Conservation (phyloP, 1,139 yeast species). For the Debaryomyces fabryi region DNA sequence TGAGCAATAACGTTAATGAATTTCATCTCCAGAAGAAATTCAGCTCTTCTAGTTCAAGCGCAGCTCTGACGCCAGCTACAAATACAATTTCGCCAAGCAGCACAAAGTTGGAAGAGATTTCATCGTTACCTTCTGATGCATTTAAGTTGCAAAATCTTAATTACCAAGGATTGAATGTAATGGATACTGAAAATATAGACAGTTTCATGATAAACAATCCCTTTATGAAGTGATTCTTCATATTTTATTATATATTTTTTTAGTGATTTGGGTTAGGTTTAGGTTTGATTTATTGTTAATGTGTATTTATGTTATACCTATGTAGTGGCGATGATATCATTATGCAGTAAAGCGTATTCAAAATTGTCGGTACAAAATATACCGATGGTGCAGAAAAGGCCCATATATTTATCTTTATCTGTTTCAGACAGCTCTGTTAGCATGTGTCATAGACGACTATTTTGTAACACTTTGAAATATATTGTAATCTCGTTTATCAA, state of each 20-base stretch:
- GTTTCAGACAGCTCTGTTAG: too few relatives aligned
- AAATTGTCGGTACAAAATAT: too few relatives aligned
- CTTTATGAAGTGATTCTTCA: conserved; percentile 11
- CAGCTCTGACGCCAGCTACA: conserved; percentile 7
- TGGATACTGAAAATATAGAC: conserved; percentile 17
- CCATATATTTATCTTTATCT: too few relatives aligned
- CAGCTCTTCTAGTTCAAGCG: conserved; percentile 4
- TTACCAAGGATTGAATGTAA: conserved; percentile 14
- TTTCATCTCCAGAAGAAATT: conserved; percentile 9
- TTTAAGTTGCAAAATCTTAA: conserved; percentile 11
- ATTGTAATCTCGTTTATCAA: too few relatives aligned
- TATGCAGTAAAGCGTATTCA: too few relatives aligned
- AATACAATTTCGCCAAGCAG: background rate
- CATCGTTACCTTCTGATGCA: conserved; percentile 18
- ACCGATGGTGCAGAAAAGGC: too few relatives aligned
- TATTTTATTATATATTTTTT: background rate
- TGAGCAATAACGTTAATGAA: conserved; percentile 11
- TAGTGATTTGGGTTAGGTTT: conserved; percentile 2
- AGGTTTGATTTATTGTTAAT: background rate
- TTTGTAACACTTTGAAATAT: too few relatives aligned
- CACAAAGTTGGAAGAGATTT: conserved; percentile 4
- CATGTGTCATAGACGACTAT: too few relatives aligned
- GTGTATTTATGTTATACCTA: background rate
- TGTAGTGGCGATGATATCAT: background rate
- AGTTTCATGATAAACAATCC: conserved; percentile 15